phyloP scores from a whole-genome alignment of 1,139 yeast genomes.

The Geotrichum carabidarum region DNA sequence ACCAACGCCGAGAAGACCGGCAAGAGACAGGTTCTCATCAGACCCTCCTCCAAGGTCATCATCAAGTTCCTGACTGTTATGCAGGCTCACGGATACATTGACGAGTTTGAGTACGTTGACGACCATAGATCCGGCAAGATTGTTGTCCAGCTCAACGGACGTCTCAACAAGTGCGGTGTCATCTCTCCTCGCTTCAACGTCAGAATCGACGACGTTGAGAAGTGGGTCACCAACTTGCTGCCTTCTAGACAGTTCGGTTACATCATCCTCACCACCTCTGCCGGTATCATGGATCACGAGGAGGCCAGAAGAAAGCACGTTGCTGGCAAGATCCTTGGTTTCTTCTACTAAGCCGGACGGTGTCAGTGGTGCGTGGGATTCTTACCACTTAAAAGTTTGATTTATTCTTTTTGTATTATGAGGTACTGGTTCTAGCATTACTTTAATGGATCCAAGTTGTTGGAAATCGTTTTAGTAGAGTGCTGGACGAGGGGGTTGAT shows the following conservation, averaged over 20 bases:
- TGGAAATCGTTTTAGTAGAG: conserved; percentile 4
- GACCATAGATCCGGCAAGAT: conserved; percentile 99
- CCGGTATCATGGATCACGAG: conserved; percentile 99
- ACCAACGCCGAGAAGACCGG: conserved; percentile 99
- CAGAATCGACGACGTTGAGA: conserved; percentile 86
- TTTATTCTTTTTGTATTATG: neutral
- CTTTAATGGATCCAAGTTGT: conserved; percentile 5
- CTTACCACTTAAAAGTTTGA: conserved; percentile 1
- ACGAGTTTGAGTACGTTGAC: conserved; percentile 96
- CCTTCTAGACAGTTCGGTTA: conserved; percentile 99
- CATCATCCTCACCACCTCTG: conserved; percentile 95
- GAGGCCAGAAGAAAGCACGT: conserved; percentile 99
- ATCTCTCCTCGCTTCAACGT: conserved; percentile 98
- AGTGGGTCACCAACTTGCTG: conserved; percentile 95
- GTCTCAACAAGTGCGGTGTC: conserved; percentile 98
- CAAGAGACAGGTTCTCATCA: conserved; percentile 96
- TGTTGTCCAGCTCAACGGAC: conserved; percentile 94
- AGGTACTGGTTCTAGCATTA: conserved; percentile 3
- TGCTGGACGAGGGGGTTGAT: too few relatives aligned
- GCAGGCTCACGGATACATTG: conserved; percentile 98
- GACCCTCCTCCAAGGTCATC: conserved; percentile 98
- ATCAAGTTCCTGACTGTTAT: conserved; percentile 94
- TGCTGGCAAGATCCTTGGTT: conserved; percentile 95
- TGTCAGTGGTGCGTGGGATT: neutral
- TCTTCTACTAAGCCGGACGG: conserved; percentile 60